Percentiles rank a stretch among this genome's conserved stretches.
These are phyloP conservation scores for Boletus sp. DNA, from an alignment of 768 basidiomycete genomes.

Conservation along the genomic window DNA sequence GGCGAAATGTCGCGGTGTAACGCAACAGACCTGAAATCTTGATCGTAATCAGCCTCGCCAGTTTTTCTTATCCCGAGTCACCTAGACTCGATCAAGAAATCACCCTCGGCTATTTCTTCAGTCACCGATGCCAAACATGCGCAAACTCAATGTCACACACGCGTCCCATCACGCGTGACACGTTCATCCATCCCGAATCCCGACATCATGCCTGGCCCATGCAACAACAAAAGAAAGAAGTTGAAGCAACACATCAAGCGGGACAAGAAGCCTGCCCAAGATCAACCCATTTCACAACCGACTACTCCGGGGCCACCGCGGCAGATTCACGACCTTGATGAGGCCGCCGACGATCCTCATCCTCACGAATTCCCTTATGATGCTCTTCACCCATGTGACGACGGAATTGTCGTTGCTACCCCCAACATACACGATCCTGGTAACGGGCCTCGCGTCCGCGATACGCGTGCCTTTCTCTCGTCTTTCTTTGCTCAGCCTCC, in stretches of 20 bases:
- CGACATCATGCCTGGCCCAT: conserved; percentile 58
- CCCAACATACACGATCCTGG: conserved; percentile 79
- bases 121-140: conserved; percentile 14
- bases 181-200: conserved; percentile 1
- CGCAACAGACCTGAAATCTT: conserved; percentile 27
- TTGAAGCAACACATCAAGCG: conserved; percentile 35
- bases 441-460: conserved; percentile 72
- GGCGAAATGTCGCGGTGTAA: conserved; percentile 23
- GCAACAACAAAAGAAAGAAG: conserved; percentile 50
- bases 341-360: conserved; percentile 6
- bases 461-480: conserved; percentile 61
- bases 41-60: conserved; percentile 23
- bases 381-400: neutral
- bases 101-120: conserved; percentile 6
- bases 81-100: conserved; percentile 9
- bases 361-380: conserved; percentile 6
- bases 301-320: neutral
- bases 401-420: conserved; percentile 32
- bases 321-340: conserved; percentile 5
- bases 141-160: conserved; percentile 29
- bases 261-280: conserved; percentile 27
- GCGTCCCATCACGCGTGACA: conserved; percentile 34
- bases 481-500: conserved; percentile 70
- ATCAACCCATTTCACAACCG: neutral
- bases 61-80: conserved; percentile 21